These are phyloP conservation scores for Colletotrichum sp. DNA, from an alignment of 2,329 filamentous ascomycete genomes.

Conservation along the genomic window DNA sequence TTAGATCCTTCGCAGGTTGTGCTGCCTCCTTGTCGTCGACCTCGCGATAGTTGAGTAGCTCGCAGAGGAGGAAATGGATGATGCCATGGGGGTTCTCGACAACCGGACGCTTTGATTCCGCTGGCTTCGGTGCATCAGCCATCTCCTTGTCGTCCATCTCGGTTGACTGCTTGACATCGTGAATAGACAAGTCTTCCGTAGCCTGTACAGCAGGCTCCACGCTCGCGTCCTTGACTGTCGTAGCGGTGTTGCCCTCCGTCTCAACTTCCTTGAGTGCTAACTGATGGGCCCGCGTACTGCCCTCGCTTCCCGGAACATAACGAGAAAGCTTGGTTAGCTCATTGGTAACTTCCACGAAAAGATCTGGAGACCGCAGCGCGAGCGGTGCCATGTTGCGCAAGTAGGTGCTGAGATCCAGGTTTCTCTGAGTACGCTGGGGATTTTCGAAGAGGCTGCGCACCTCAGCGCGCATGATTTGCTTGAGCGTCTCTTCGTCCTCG, in stretches of 20 bases:
- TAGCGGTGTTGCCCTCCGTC: constrained; percentile 23
- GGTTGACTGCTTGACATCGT: constrained; percentile 65
- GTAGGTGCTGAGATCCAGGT: constrained; percentile 74
- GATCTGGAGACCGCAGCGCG: constrained; percentile 78
- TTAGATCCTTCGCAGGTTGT: constrained; percentile 45
- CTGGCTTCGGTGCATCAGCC: constrained; percentile 67
- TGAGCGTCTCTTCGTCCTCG: constrained; percentile 90
- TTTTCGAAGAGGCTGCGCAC: constrained; percentile 80
- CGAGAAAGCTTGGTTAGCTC: constrained; percentile 79
- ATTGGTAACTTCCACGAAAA: constrained; percentile 88
- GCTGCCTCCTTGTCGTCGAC: constrained; percentile 82
- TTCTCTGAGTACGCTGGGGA: constrained; percentile 52
- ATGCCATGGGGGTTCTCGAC: constrained; percentile 95
- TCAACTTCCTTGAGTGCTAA: constrained; percentile 47
- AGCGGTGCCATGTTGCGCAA: constrained; percentile 79
- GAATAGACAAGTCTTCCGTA: constrained; percentile 51
- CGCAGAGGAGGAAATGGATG: constrained; percentile 91
- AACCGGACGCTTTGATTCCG: constrained; percentile 80
- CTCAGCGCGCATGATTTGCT: constrained; percentile 90
- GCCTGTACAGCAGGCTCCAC: constrained; percentile 51
- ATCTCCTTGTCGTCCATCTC: constrained; percentile 65
- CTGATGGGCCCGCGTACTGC: constrained; percentile 35
- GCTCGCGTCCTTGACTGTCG: constrained; percentile 16
- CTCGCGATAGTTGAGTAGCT: constrained; percentile 89
- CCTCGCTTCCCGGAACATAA: constrained; percentile 52